phyloP scores from a whole-genome alignment of 2,329 filamentous ascomycete genomes.

The Diaporthe longicolla region DNA sequence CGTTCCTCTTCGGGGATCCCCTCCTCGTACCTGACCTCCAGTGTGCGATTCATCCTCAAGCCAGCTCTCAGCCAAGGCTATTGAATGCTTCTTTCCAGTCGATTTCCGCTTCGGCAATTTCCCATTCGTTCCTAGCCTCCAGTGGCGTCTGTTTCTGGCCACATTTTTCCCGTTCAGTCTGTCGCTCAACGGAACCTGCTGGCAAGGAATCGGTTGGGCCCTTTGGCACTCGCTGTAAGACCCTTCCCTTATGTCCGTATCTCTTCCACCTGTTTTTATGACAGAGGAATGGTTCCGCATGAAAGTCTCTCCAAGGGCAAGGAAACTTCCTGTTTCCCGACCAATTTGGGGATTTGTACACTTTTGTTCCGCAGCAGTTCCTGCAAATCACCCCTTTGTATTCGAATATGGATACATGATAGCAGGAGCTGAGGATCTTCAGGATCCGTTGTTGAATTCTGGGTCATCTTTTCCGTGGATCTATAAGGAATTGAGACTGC shows the following conservation, averaged over 20 bases:
- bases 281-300: no score
- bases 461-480: background rate
- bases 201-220: no score
- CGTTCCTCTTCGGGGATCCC: background rate
- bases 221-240: no score
- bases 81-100: no score
- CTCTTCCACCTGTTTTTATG: no score
- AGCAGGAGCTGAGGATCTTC: background rate
- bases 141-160: no score
- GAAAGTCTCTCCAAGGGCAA: background rate
- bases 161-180: no score
- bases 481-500: background rate
- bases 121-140: no score
- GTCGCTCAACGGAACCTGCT: no score
- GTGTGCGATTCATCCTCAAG: background rate
- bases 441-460: background rate
- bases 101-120: background rate
- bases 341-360: no score
- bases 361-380: background rate
- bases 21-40: background rate
- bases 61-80: background rate
- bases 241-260: no score
- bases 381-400: background rate
- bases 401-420: background rate
- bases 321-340: no score